Evolutionary conservation across 2,329 filamentous ascomycete genomes (phyloP), one percentile per base, ranked within the genome.

Genomic region (Colletotrichum cereale): DNA sequence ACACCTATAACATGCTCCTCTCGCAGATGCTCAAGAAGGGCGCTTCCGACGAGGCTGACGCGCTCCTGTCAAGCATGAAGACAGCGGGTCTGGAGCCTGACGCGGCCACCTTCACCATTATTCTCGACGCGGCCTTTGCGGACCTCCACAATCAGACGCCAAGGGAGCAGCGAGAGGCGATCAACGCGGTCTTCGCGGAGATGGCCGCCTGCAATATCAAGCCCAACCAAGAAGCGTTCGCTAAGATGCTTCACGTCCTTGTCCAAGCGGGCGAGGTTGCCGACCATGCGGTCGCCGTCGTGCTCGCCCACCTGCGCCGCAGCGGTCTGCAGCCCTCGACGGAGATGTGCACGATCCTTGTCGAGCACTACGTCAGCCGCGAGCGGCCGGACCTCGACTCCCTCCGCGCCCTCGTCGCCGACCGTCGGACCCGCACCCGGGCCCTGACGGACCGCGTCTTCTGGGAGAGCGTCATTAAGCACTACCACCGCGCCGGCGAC

Each of bases 271-370:
- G 79, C 70, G 80, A 82, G 71, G 79, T 79, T 48, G 81, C 83
- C 31, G 82, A 82, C 52, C 79, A 81, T 2, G 88, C 89, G 66
- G 86, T 93, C 18, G 85, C 87, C 55, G 85, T 85, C 2, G 85
- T 96, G 10, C 84, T 94, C 53, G 80, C 83, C 1, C 88, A 92
- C 78, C 92, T 96, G 86, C 81, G 82, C 62, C 75, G 77, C 7
- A 81, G 84, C 31, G 86, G 86, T 26, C 76, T 91, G 53, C 78
- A 85, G 58, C 85, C 89, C 2, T 88, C 88, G 5, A 80, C 89
- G 1, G 87, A 94, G 75, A 92, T 94, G 76, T 93, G 93, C 82
- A 95, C 93, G 31, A 92, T 91, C 76, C 86, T 96, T 26, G 83
- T 93, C 56, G 88, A 91, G 56, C 86, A 92, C 77, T 91, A 91